These are phyloP conservation scores for Leccinum subtestaceum DNA, from an alignment of 768 basidiomycete genomes.

Conservation along the genomic window DNA sequence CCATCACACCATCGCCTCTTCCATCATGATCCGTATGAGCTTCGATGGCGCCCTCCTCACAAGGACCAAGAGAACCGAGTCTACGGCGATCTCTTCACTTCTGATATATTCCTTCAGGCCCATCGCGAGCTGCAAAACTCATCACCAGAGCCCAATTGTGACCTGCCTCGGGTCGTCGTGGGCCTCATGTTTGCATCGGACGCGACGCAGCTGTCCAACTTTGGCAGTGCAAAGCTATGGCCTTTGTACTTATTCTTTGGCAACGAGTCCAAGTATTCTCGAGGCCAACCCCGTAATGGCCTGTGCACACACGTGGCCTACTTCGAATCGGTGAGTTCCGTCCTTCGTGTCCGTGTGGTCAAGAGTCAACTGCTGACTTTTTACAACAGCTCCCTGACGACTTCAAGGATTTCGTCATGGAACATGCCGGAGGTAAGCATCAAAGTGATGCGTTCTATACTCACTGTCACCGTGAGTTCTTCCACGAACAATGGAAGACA, in stretches of 20 bases:
- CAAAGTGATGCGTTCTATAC: not conserved
- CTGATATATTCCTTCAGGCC: not conserved
- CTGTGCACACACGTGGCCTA: not conserved
- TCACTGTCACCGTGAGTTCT: too few relatives aligned
- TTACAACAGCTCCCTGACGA: not conserved
- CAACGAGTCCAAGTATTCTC: not conserved
- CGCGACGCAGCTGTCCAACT: not conserved
- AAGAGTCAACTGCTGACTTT: not conserved
- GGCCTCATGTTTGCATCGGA: not conserved
- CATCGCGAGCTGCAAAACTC: not conserved
- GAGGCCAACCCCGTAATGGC: not conserved
- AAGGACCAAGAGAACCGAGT: not conserved
- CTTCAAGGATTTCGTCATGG: not conserved
- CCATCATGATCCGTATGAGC: not conserved
- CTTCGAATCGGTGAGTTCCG: not conserved
- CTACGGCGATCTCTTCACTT: not conserved
- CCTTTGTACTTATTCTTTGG: not conserved
- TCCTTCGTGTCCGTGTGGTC: not conserved
- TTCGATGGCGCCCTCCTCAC: not conserved
- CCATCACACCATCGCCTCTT: not conserved
- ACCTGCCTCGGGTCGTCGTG: not conserved
- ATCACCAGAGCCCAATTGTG: not conserved
- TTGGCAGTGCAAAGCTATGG: not conserved
- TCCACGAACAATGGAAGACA: not conserved
- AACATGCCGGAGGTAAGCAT: not conserved